Percentiles rank a stretch among this genome's conserved stretches.
Evolutionary conservation across 2,329 filamentous ascomycete species (phyloP).

Genomic region (Diaporthe velutina): DNA sequence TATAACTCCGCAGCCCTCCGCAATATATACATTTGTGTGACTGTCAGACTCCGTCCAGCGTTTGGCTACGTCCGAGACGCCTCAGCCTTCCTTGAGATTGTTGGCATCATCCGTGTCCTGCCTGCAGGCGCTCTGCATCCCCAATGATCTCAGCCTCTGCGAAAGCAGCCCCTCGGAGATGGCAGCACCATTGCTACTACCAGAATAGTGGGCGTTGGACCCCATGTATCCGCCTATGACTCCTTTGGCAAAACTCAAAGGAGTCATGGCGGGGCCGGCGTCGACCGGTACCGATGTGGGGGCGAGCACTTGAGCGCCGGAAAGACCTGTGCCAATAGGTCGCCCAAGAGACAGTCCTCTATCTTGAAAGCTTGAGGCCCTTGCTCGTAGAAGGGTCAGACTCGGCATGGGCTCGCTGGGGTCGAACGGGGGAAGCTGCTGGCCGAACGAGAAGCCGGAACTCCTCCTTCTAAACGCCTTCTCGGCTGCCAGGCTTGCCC

Average conservation of each 20-base stretch:
- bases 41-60: background rate
- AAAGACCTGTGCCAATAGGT: constrained; percentile 2
- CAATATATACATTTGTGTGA: background rate
- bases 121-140: constrained; percentile 52
- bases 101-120: background rate
- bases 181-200: constrained; percentile 47
- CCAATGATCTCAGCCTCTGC: constrained; percentile 74
- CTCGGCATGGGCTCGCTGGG: constrained; percentile 32
- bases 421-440: constrained; percentile 22
- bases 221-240: constrained; percentile 62
- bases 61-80: background rate
- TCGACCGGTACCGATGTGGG: constrained; percentile 14
- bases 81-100: background rate
- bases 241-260: constrained; percentile 46
- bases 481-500: constrained; percentile 68
- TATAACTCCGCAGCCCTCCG: background rate
- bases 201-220: constrained; percentile 70
- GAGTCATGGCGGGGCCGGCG: constrained; percentile 34
- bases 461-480: constrained; percentile 71
- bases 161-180: constrained; percentile 77
- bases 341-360: background rate
- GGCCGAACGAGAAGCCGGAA: constrained; percentile 60
- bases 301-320: constrained; percentile 11
- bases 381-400: constrained; percentile 11
- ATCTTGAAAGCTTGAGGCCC: constrained; percentile 31